These are phyloP conservation scores for Pythium aphanidermatum DNA, from an alignment of 352 stramenopile genomes.

Conservation along the genomic window DNA sequence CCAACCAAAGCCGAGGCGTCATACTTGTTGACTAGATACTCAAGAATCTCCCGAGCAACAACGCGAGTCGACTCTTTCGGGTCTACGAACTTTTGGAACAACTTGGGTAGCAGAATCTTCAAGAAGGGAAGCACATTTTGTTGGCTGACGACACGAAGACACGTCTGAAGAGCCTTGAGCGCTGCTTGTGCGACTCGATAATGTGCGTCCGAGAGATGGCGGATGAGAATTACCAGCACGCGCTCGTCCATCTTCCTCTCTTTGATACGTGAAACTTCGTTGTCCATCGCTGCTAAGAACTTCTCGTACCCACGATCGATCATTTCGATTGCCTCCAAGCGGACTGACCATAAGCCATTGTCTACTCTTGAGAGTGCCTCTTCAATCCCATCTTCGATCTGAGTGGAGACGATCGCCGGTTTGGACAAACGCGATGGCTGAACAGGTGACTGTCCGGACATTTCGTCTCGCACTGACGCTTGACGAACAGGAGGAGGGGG, in stretches of 20 bases:
- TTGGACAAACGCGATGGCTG: conserved; percentile 2
- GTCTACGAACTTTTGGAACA: conserved; percentile 77
- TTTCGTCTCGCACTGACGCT: too few relatives aligned
- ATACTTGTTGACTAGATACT: conserved; percentile 42
- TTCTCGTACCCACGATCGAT: conserved; percentile 21
- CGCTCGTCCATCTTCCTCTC: conserved; percentile 49
- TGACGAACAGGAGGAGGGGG: too few relatives aligned
- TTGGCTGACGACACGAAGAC: conserved; percentile 33
- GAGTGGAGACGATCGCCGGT: conserved; percentile 6
- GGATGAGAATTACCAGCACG: conserved; percentile 44
- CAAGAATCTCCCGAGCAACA: conserved; percentile 52
- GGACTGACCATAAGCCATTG: conserved; percentile 55
- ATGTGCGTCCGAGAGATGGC: conserved; percentile 62
- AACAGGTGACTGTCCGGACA: too few relatives aligned
- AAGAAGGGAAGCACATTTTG: conserved; percentile 43
- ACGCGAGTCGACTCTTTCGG: conserved; percentile 56
- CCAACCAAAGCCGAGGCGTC: conserved; percentile 40
- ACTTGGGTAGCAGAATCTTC: conserved; percentile 48
- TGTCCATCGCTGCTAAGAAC: neutral
- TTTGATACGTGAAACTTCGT: too few relatives aligned
- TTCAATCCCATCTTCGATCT: conserved; percentile 37
- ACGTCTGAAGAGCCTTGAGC: conserved; percentile 47
- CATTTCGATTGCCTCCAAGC: conserved; percentile 50
- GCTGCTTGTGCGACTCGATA: conserved; percentile 69
- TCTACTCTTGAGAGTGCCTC: conserved; percentile 43